A percentile compares a stretch with the other conserved stretches of the same genome.
Conservation (phyloP, 2,329 filamentous ascomycete genomes). For the Microdochium paspali region DNA sequence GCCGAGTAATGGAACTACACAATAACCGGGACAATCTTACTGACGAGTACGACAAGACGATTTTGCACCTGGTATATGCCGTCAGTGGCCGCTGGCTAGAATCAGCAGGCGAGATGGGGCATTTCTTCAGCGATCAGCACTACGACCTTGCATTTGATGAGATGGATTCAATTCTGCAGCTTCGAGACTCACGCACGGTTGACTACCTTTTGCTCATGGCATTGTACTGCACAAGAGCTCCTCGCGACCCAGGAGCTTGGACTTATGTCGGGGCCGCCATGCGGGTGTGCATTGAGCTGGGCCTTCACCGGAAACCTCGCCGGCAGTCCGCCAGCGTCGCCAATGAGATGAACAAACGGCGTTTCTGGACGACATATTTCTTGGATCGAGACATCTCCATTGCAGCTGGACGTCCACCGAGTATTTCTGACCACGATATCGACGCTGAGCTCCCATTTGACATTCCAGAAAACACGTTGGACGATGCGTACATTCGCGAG, state of each 20-base stretch:
- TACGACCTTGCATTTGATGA: conserved; percentile 17
- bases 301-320: conserved; percentile 15
- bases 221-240: conserved; percentile 19
- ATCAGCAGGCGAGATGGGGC: conserved; percentile 18
- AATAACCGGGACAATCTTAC: conserved; percentile 14
- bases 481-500: conserved; percentile 14
- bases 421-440: conserved; percentile 19
- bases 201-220: conserved; percentile 19
- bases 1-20: conserved; percentile 14
- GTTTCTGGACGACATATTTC: conserved; percentile 20
- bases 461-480: conserved; percentile 14
- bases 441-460: conserved; percentile 17
- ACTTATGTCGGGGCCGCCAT: conserved; percentile 18
- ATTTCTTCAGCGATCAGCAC: conserved; percentile 19
- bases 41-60: conserved; percentile 15
- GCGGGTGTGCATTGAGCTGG: conserved; percentile 17
- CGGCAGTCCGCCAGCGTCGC: conserved; percentile 13
- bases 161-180: conserved; percentile 15
- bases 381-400: conserved; percentile 19
- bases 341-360: conserved; percentile 18
- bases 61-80: conserved; percentile 18
- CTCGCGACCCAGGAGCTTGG: conserved; percentile 18
- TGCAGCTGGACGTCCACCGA: conserved; percentile 16
- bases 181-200: conserved; percentile 16
- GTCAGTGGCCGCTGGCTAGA: conserved; percentile 20